Percentiles rank a stretch among this genome's conserved stretches.
Conservation (phyloP, 2,329 filamentous ascomycete genomes). For the Arachnopeziza araneosa region DNA sequence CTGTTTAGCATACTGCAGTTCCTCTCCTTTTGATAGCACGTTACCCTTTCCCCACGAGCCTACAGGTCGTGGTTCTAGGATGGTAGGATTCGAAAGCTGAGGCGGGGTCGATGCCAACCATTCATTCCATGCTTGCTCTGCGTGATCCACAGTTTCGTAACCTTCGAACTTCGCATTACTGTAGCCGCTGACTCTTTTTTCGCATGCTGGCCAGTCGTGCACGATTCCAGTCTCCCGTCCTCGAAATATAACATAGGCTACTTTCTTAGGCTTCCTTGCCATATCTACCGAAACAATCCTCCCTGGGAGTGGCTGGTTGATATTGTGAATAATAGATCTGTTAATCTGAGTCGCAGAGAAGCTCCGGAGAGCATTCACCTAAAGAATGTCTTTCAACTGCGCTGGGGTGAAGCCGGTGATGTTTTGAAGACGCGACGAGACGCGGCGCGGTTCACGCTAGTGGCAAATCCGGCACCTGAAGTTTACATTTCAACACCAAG, state of each 20-base stretch:
- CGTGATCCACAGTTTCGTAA: constrained; percentile 8
- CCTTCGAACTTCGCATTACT: constrained; percentile 3
- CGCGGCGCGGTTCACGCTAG: too few species aligned
- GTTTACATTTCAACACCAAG: too few species aligned
- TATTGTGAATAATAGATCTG: background rate
- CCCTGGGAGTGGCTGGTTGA: background rate
- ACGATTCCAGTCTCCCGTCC: constrained; percentile 16
- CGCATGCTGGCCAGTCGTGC: constrained; percentile 10
- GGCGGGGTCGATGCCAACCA: background rate
- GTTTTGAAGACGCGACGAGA: background rate
- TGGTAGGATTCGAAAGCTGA: background rate
- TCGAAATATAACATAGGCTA: constrained; percentile 11
- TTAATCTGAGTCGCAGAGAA: background rate
- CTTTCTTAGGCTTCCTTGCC: constrained; percentile 1
- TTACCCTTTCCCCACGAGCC: background rate
- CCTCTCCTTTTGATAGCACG: background rate
- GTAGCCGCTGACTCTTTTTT: constrained; percentile 15
- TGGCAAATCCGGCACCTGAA: too few species aligned
- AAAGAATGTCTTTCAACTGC: background rate
- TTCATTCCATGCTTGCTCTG: constrained; percentile 13
- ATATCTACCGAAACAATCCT: background rate
- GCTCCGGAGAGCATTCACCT: background rate
- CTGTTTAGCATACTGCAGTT: background rate
- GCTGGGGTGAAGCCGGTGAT: background rate
- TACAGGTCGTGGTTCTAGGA: background rate